Conservation (phyloP, 164 flowering plant species). For the Tetrastigma voinierianum region DNA sequence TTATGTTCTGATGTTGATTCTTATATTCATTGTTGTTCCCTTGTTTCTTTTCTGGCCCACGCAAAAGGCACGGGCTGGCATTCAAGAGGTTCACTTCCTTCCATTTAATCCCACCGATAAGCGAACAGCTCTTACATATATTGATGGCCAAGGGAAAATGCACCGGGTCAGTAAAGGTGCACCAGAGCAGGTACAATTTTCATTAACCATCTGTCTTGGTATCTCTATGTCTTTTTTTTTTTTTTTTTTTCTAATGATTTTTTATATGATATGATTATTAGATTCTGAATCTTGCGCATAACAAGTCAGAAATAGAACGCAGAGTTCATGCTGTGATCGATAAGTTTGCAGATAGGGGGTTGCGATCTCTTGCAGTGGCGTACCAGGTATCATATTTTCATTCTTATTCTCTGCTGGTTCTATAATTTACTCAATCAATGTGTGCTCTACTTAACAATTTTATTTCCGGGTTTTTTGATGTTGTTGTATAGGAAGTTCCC, state of each 20-base stretch:
- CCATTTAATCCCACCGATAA: constrained; percentile 67
- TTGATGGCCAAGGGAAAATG: constrained; percentile 54
- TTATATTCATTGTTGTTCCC: background rate
- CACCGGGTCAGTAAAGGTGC: constrained; percentile 90
- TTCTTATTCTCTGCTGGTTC: background rate
- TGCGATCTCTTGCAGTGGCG: constrained; percentile 87
- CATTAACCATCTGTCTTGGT: background rate
- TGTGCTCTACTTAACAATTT: background rate
- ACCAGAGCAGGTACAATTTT: constrained; percentile 55
- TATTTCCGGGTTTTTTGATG: background rate
- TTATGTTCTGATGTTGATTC: background rate
- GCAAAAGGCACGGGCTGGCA: constrained; percentile 61
- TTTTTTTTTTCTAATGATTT: constrained; percentile 2
- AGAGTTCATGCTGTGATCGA: constrained; percentile 81
- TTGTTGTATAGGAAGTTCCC: constrained; percentile 50
- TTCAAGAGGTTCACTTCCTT: constrained; percentile 68
- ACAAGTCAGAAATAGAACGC: constrained; percentile 69
- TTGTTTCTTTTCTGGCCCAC: background rate
- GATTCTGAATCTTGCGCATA: constrained; percentile 82
- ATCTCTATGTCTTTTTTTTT: background rate
- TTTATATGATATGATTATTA: constrained; percentile 19
- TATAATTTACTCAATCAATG: background rate
- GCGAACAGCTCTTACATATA: constrained; percentile 63
- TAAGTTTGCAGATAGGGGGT: constrained; percentile 85
- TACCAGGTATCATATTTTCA: constrained; percentile 56